Conservation (phyloP, 129 eudicot genomes). For the Dittrichia graveolens region DNA sequence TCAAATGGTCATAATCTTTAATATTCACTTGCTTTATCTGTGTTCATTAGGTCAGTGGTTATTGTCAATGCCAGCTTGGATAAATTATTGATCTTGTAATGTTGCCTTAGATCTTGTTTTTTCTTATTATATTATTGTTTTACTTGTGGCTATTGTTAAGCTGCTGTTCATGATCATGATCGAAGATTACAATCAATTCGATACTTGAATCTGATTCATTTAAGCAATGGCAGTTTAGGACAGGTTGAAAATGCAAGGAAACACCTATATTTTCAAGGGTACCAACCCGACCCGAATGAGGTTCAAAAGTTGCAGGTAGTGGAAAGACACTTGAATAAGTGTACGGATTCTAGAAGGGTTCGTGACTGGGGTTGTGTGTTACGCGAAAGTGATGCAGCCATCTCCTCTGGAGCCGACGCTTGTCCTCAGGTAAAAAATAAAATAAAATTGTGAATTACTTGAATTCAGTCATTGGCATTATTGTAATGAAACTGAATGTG, state of each 20-base stretch:
- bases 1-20: neutral
- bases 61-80: neutral
- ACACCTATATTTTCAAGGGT: constrained; percentile 61
- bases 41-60: constrained; percentile 15
- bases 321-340: constrained; percentile 61
- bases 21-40: neutral
- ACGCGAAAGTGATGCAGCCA: constrained; percentile 74
- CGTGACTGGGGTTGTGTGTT: constrained; percentile 70
- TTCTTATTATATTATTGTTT: neutral
- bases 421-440: constrained; percentile 68
- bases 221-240: constrained; percentile 73
- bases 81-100: constrained; percentile 23
- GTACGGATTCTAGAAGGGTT: constrained; percentile 58
- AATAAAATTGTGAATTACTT: neutral
- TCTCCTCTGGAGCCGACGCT: constrained; percentile 73
- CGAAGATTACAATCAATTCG: neutral
- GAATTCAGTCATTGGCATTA: neutral
- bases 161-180: constrained; percentile 22
- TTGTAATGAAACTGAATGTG: constrained; percentile 31
- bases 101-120: constrained; percentile 22
- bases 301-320: constrained; percentile 65
- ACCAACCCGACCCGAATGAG: constrained; percentile 60
- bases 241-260: constrained; percentile 78
- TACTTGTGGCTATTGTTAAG: constrained; percentile 17
- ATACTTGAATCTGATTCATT: constrained; percentile 30